Evolutionary conservation across 2,329 filamentous ascomycete genomes (phyloP).

Genomic region (Ophiosphaerella narmari): DNA sequence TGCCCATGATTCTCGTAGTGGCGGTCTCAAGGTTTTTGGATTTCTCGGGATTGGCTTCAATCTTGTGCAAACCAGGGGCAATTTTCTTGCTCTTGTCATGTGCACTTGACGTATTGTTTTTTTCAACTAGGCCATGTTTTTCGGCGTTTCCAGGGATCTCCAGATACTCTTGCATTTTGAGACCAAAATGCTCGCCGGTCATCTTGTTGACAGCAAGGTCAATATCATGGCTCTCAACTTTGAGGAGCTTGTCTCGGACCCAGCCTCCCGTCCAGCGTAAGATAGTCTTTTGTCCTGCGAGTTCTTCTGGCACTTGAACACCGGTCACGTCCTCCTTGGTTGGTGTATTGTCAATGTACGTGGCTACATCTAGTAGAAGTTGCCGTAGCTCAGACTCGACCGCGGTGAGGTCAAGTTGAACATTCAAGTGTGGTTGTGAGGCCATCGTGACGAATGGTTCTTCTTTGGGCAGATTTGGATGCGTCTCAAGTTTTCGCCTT

Average conservation of each 20-base stretch:
- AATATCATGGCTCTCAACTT: conserved; percentile 75
- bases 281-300: conserved; percentile 55
- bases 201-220: conserved; percentile 85
- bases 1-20: conserved; percentile 80
- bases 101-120: conserved; percentile 43
- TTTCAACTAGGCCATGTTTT: conserved; percentile 60
- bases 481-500: conserved; percentile 32
- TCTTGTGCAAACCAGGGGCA: conserved; percentile 76
- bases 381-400: conserved; percentile 72
- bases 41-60: conserved; percentile 90
- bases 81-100: conserved; percentile 61
- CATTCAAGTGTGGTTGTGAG: conserved; percentile 13
- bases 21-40: conserved; percentile 95
- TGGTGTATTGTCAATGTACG: conserved; percentile 61
- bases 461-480: conserved; percentile 22
- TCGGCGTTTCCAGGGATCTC: conserved; percentile 62
- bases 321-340: conserved; percentile 35
- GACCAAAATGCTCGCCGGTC: conserved; percentile 78
- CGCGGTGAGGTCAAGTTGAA: conserved; percentile 64
- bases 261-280: conserved; percentile 84
- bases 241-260: conserved; percentile 83
- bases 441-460: conserved; percentile 37
- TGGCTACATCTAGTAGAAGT: conserved; percentile 83
- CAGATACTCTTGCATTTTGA: conserved; percentile 71
- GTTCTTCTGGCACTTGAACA: conserved; percentile 48